Conservation (phyloP, 2,329 filamentous ascomycete species). For the Pyricularia grisea region DNA sequence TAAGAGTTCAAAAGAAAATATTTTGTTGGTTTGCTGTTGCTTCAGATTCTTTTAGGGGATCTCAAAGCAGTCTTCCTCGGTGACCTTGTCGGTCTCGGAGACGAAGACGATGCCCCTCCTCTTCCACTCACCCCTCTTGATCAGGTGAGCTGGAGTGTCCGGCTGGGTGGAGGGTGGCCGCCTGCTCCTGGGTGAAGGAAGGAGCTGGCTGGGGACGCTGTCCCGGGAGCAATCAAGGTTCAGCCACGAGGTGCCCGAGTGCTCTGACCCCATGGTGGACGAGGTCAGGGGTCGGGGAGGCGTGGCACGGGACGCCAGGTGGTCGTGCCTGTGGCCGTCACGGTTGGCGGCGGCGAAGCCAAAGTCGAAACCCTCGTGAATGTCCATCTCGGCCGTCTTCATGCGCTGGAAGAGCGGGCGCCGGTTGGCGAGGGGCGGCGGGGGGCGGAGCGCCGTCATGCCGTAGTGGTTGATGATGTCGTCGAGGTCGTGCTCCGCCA, state of each 20-base stretch:
- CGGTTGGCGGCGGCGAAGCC: conserved; percentile 14
- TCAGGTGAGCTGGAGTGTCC: conserved; percentile 16
- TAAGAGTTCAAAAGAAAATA: neutral
- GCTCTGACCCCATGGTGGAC: conserved; percentile 7
- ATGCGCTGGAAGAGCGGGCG: conserved; percentile 1
- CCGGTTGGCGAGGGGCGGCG: conserved; percentile 4
- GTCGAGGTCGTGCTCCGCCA: conserved; percentile 1
- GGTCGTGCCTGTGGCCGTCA: neutral
- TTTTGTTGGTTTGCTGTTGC: neutral
- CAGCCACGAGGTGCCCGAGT: neutral
- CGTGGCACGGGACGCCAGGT: conserved; percentile 9
- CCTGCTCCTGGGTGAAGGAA: conserved; percentile 6
- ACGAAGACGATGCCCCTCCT: conserved; percentile 23
- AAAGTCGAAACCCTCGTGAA: conserved; percentile 24
- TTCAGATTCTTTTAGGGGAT: conserved; percentile 1
- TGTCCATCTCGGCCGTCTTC: conserved; percentile 11
- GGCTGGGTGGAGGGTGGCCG: conserved; percentile 10
- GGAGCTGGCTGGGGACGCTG: conserved; percentile 2
- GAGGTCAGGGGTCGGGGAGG: conserved; percentile 7
- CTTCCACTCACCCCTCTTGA: conserved; percentile 26
- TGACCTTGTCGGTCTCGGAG: conserved; percentile 9
- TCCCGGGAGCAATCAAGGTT: neutral
- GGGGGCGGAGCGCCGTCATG: conserved; percentile 6
- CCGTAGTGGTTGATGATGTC: conserved; percentile 2
- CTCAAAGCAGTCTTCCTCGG: conserved; percentile 18